Conservation (phyloP, 495 filamentous ascomycete species). For the Penicillium lividum region DNA sequence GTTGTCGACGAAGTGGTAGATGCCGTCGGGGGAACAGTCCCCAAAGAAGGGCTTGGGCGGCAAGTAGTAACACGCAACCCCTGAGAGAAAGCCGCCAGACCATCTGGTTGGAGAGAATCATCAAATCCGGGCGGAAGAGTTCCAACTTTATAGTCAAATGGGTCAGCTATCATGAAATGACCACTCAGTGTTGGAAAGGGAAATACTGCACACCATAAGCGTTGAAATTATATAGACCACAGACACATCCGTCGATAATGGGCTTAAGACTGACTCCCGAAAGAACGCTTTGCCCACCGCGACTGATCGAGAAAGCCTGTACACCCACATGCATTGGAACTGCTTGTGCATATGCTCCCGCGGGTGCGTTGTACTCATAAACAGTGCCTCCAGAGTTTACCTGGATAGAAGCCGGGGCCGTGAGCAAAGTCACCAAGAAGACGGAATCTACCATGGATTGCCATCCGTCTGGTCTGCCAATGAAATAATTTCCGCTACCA, state of each 20-base stretch:
- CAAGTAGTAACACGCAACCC: constrained; percentile 53
- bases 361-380: constrained; percentile 37
- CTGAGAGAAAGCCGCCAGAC: constrained; percentile 40
- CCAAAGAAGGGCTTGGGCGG: constrained; percentile 42
- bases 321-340: constrained; percentile 53
- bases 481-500: constrained; percentile 47
- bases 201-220: constrained; percentile 42
- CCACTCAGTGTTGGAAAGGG: background rate
- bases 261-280: constrained; percentile 49
- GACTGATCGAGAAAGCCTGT: constrained; percentile 50
- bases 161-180: background rate
- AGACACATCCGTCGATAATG: constrained; percentile 47
- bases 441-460: constrained; percentile 50
- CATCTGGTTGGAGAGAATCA: constrained; percentile 44
- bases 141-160: constrained; percentile 30
- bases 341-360: constrained; percentile 48
- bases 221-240: constrained; percentile 57
- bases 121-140: constrained; percentile 42
- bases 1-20: constrained; percentile 18
- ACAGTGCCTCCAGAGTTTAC: constrained; percentile 48
- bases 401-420: constrained; percentile 40
- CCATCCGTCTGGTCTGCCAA: constrained; percentile 51
- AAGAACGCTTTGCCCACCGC: constrained; percentile 45
- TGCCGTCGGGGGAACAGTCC: constrained; percentile 28
- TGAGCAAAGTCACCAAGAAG: constrained; percentile 57